These are phyloP conservation scores for Aspergillus avenaceus DNA, from an alignment of 495 filamentous ascomycete genomes.

Conservation along the genomic window DNA sequence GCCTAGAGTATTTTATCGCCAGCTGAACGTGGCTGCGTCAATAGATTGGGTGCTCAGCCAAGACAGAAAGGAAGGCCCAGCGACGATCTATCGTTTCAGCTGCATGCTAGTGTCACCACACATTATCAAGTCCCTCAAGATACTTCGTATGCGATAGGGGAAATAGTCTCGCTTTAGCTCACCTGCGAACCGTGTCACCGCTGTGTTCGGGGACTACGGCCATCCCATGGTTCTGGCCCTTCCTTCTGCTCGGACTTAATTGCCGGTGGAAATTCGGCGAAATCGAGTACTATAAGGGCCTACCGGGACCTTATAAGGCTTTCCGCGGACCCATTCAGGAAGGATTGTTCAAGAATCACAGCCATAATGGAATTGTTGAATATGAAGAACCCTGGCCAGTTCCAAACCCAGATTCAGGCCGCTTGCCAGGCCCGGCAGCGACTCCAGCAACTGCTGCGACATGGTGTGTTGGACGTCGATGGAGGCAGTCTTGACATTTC, in stretches of 20 bases:
- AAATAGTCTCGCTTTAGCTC: background rate
- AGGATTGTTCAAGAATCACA: too few relatives aligned
- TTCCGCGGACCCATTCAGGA: background rate
- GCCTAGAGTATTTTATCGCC: background rate
- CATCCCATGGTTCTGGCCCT: background rate
- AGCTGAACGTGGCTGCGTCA: too few relatives aligned
- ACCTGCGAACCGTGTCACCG: background rate
- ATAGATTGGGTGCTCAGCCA: background rate
- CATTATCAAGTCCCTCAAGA: too few relatives aligned
- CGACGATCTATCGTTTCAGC: background rate
- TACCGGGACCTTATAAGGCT: background rate
- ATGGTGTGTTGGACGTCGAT: conserved; percentile 10
- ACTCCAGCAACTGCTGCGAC: conserved; percentile 5
- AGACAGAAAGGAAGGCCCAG: background rate
- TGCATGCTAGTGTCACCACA: background rate
- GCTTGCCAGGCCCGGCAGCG: conserved; percentile 9
- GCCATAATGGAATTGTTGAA: background rate
- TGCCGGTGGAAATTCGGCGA: background rate
- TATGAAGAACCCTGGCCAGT: background rate
- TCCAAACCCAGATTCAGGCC: conserved; percentile 15
- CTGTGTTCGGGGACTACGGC: background rate
- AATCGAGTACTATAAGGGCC: background rate
- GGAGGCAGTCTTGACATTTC: conserved; percentile 15
- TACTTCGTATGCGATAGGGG: background rate
- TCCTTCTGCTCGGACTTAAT: background rate